Percentiles rank a stretch among this genome's conserved stretches.
phyloP scores from a whole-genome alignment of 495 filamentous ascomycete species.

The Halenospora varia region DNA sequence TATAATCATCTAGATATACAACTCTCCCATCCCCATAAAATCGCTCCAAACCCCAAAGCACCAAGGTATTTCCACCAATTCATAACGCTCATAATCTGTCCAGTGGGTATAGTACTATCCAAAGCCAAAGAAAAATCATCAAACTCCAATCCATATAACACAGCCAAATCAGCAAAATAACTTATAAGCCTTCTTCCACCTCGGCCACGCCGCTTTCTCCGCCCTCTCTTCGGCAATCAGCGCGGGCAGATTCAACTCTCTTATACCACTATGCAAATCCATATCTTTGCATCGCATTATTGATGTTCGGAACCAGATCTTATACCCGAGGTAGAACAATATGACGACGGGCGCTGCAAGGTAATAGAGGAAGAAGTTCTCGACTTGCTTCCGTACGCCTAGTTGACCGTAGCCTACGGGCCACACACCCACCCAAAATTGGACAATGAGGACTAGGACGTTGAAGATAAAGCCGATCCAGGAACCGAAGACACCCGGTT shows the following conservation, averaged over 20 bases:
- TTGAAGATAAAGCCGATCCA: conserved; percentile 83
- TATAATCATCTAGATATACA: too few species aligned
- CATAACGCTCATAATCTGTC: too few species aligned
- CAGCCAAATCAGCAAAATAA: conserved; percentile 44
- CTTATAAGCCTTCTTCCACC: conserved; percentile 76
- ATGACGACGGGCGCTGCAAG: conserved; percentile 78
- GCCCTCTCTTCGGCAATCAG: conserved; percentile 71
- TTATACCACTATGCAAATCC: conserved; percentile 80
- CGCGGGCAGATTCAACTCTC: conserved; percentile 76
- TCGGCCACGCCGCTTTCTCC: conserved; percentile 73
- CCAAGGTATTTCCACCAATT: too few species aligned
- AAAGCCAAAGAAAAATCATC: too few species aligned
- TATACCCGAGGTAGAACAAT: conserved; percentile 70
- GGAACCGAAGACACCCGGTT: conserved; percentile 76
- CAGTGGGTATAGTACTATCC: too few species aligned
- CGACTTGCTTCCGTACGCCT: conserved; percentile 38
- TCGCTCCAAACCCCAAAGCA: too few species aligned
- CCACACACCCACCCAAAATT: conserved; percentile 90
- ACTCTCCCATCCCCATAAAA: too few species aligned
- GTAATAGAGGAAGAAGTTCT: conserved; percentile 75
- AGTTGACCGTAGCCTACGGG: conserved; percentile 57
- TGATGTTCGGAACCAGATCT: conserved; percentile 65
- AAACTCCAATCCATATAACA: too few species aligned
- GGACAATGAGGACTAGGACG: conserved; percentile 74
- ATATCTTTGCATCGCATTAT: conserved; percentile 64